Base-by-base conservation (phyloP, 768 basidiomycete genomes). In the Lactifluus volemus region DNA sequence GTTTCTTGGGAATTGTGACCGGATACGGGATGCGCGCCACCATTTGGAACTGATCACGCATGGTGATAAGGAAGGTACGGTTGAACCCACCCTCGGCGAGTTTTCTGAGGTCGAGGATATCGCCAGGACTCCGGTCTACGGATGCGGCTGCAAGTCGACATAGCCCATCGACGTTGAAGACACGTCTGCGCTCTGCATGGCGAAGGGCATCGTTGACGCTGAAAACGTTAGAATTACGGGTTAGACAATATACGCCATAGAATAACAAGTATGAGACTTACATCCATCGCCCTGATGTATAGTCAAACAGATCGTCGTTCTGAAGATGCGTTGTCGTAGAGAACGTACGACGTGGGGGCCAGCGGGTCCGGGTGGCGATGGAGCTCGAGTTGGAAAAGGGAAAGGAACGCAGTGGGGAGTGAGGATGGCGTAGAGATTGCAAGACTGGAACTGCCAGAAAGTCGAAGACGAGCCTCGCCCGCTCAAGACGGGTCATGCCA, bases 111-210 rank as follows among this genome's bases (percentile, higher is more conserved):
- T 32, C 51, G 67, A 68, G 69, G 68, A 81, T 60, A 69, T 80
- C 75, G 14, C 63, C 63, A 70, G 70, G 68, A 66, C 64, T 76
- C 9, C 71, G 73, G 65, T 60, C 50, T 15, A 79, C 72, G 32
- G 78, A 74, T 70, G n/a, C 25, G 7, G 78, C 78, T 60, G 77
- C 75, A 68, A 81, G 76, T 70, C 71, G 74, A 73, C 70, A 34
- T n/a, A 78, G 73, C 69, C 58, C 75, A 9, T 72, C 69, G 73
- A 75, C 73, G 50, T 79, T 55, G 71, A 80, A 79, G 14, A 64
- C 70, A 57, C 39, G 72, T 82, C 79, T 71, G 63, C 67, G 63
- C 65, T 82, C 79, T 71, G 63, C 67, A 63, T 65, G 78, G 67
- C 78, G 79, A 74, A 79, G 77, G 51, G 44, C 60, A 32, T 71